Base-by-base conservation (phyloP, 2,329 filamentous ascomycete species). In the Diplodia sapinea region DNA sequence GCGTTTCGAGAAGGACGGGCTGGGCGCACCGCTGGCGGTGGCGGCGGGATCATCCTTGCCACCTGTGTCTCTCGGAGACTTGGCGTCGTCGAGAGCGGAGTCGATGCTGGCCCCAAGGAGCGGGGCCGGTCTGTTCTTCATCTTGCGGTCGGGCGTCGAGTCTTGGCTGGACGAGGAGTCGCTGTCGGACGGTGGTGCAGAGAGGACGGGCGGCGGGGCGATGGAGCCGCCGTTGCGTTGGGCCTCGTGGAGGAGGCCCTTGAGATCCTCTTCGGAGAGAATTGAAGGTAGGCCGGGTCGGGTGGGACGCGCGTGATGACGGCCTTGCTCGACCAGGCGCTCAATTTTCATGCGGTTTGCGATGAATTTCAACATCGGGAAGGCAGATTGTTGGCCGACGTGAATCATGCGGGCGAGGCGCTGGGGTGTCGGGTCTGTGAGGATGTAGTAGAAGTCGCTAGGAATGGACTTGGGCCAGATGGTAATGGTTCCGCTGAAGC, bases 401-500 rank as follows among this genome's bases (percentile, higher is more conserved):
- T 93, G 91, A 15, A 99, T 87, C 94, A 98, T 97, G 47, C 91
- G 86, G 7, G 91, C 92, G 12, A 99, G 81, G 4, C 93, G 85
- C 59, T 88, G 82, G 3, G 89, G 83, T 51, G 88, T 89, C 0
- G 95, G 95, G 75, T 99, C 95, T 0, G 89, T 88, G 1, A 99
- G 85, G 69, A 99, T 96, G 73, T 92, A 87, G 76, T 86, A 88
- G 76, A 97, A 96, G 80, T 99, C 95, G 1, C 88, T 90, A 1
- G 88, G 81, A 3, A 89, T 82, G 13, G 89, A 90, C 77, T 93
- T 93, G 8, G 95, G 95, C 94, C 94, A 98, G 74, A 99, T 94
- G 13, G 95, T 99, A 70, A 98, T 91, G 11, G 93, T 98, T 33
- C 95, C 95, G 70, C 90, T 91, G 78, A 99, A 99, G 68, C 93